Evolutionary conservation across 2,329 filamentous ascomycete genomes (phyloP).

Genomic region (Fusarium oxysporum): DNA sequence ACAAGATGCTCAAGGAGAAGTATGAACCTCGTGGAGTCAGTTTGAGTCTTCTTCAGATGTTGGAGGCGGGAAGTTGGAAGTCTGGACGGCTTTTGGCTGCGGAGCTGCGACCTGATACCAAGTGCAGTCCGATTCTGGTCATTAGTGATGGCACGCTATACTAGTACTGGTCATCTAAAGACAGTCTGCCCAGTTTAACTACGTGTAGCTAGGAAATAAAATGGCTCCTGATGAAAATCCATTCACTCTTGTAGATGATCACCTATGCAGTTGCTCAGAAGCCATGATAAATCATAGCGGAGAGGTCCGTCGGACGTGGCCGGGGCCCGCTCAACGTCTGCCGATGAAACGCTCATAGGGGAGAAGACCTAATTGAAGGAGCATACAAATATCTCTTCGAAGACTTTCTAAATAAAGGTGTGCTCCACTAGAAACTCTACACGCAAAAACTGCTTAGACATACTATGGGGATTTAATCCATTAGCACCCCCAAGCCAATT

Average conservation of each 20-base stretch:
- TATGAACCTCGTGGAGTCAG: slow-evolving; percentile 44
- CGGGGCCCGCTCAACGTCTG: neutral
- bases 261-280: neutral
- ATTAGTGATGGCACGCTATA: slow-evolving; percentile 31
- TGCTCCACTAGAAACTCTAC: too few relatives aligned
- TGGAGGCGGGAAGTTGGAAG: slow-evolving; percentile 68
- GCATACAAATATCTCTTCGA: too few relatives aligned
- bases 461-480: too few relatives aligned
- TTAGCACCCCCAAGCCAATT: too few relatives aligned
- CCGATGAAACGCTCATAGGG: too few relatives aligned
- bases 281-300: neutral
- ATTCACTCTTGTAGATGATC: neutral
- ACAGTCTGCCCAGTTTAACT: neutral
- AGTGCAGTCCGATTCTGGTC: slow-evolving; percentile 80
- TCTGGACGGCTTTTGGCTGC: slow-evolving; percentile 85
- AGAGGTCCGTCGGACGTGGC: neutral
- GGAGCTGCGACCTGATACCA: slow-evolving; percentile 80
- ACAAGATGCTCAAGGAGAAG: slow-evolving; percentile 45
- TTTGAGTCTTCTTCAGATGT: slow-evolving; percentile 61
- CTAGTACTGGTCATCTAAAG: neutral
- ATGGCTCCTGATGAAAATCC: neutral
- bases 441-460: too few relatives aligned
- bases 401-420: too few relatives aligned
- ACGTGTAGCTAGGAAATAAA: too few relatives aligned
- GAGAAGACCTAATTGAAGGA: too few relatives aligned